Percentiles rank a stretch among this genome's conserved stretches.
Conservation (phyloP, 2,329 filamentous ascomycete genomes). For the Sporothrix phasma region DNA sequence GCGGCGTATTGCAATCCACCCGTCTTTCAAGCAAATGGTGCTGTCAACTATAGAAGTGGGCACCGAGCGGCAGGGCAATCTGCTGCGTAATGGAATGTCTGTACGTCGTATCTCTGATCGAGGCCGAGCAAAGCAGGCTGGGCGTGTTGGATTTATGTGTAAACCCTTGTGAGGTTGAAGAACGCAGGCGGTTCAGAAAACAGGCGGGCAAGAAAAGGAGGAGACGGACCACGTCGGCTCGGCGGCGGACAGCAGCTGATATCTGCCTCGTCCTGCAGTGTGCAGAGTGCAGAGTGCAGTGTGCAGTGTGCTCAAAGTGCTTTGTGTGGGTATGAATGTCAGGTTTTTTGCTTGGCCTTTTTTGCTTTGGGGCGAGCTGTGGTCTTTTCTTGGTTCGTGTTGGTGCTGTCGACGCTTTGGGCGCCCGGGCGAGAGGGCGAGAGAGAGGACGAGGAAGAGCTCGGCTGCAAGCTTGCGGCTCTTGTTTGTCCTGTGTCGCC, state of each 20-base stretch:
- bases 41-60: neutral
- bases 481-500: neutral
- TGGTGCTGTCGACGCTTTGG: no score
- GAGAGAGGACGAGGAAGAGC: no score
- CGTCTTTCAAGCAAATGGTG: neutral
- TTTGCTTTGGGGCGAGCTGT: neutral
- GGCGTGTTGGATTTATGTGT: neutral
- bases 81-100: no score
- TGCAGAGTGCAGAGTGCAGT: neutral
- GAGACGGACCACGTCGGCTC: conserved; percentile 1
- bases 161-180: neutral
- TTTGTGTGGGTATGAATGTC: neutral
- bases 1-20: neutral
- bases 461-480: no score
- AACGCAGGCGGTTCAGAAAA: neutral
- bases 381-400: neutral
- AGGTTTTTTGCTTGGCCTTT: neutral
- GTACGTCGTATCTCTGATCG: neutral
- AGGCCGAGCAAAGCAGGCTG: neutral
- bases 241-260: conserved; percentile 5
- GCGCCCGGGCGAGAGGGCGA: no score
- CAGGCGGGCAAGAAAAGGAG: neutral
- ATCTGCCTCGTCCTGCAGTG: conserved; percentile 3
- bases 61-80: conserved; percentile 1
- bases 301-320: neutral